Percentiles rank a stretch among this genome's conserved stretches.
Conservation (phyloP, 768 basidiomycete species). For the Phaeotremella fagi region DNA sequence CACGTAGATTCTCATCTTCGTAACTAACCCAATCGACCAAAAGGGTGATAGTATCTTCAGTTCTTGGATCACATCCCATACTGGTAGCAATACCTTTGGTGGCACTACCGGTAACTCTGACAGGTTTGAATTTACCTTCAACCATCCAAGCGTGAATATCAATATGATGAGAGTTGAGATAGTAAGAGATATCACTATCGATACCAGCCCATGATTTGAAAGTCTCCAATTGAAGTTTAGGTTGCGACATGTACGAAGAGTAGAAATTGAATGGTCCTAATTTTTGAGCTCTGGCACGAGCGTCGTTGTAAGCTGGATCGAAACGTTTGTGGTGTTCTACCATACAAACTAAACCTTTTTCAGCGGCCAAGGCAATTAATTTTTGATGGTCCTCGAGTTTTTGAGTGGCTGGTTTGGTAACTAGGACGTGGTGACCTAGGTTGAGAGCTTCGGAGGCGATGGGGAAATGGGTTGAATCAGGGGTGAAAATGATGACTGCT, state of each 20-base stretch:
- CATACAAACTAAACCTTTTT: slow-evolving; percentile 77
- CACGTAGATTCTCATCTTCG: slow-evolving; percentile 65
- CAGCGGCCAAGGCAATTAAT: slow-evolving; percentile 68
- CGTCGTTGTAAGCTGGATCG: slow-evolving; percentile 90
- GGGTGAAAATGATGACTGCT: slow-evolving; percentile 89
- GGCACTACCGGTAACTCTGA: slow-evolving; percentile 77
- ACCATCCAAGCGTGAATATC: slow-evolving; percentile 56
- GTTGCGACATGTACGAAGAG: slow-evolving; percentile 96
- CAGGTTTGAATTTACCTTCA: slow-evolving; percentile 48
- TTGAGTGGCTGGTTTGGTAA: slow-evolving; percentile 90
- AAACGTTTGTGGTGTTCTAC: slow-evolving; percentile 68
- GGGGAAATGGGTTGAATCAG: slow-evolving; percentile 82
- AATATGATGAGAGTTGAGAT: slow-evolving; percentile 91
- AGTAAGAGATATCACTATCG: slow-evolving; percentile 91
- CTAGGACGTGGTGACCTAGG: slow-evolving; percentile 76
- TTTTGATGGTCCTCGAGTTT: slow-evolving; percentile 74
- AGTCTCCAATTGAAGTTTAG: slow-evolving; percentile 88
- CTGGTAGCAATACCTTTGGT: slow-evolving; percentile 85
- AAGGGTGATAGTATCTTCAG: slow-evolving; percentile 92
- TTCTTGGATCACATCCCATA: slow-evolving; percentile 62
- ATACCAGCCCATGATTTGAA: slow-evolving; percentile 94
- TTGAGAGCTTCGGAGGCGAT: slow-evolving; percentile 84
- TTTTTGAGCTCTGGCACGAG: slow-evolving; percentile 61
- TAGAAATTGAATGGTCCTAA: slow-evolving; percentile 94
- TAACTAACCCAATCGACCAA: slow-evolving; percentile 89